phyloP scores from a whole-genome alignment of 495 filamentous ascomycete species.

The Penicillium pancosmium region DNA sequence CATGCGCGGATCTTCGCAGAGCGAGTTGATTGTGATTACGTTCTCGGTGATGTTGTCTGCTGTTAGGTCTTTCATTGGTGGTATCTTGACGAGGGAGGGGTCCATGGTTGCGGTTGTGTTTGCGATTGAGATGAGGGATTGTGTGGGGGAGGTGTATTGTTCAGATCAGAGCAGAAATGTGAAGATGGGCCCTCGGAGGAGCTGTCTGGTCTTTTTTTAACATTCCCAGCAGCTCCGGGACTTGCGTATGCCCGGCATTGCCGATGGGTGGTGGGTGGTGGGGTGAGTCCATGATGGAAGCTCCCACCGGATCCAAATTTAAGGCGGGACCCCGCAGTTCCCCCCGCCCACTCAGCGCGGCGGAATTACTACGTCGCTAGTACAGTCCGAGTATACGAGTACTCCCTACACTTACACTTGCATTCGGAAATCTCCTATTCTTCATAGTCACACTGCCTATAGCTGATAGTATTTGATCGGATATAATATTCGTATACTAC shows the following conservation, averaged over 20 bases:
- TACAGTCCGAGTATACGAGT: neutral
- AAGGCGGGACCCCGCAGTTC: conserved; percentile 18
- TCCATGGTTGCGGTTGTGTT: conserved; percentile 43
- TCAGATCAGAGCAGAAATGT: no score
- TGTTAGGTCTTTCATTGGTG: conserved; percentile 71
- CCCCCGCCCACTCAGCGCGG: conserved; percentile 12
- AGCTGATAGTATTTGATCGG: neutral
- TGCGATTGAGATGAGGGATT: neutral
- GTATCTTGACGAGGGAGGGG: conserved; percentile 53
- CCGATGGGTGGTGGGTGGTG: neutral
- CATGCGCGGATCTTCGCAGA: conserved; percentile 63
- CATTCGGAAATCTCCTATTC: no score
- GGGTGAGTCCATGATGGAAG: neutral
- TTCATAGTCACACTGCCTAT: neutral
- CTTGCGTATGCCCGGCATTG: neutral
- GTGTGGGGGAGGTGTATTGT: no score
- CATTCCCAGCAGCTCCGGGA: neutral
- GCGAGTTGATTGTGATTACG: conserved; percentile 72
- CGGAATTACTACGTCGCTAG: conserved; percentile 16
- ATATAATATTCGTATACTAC: no score
- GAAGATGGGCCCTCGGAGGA: neutral
- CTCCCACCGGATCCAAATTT: conserved; percentile 2
- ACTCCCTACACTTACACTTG: neutral
- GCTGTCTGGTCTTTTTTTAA: neutral
- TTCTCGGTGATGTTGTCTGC: conserved; percentile 85